A percentile compares a stretch with the other conserved stretches of the same genome.
These are phyloP conservation scores for Parathielavia appendiculata DNA, from an alignment of 495 filamentous ascomycete species.

Conservation along the genomic window DNA sequence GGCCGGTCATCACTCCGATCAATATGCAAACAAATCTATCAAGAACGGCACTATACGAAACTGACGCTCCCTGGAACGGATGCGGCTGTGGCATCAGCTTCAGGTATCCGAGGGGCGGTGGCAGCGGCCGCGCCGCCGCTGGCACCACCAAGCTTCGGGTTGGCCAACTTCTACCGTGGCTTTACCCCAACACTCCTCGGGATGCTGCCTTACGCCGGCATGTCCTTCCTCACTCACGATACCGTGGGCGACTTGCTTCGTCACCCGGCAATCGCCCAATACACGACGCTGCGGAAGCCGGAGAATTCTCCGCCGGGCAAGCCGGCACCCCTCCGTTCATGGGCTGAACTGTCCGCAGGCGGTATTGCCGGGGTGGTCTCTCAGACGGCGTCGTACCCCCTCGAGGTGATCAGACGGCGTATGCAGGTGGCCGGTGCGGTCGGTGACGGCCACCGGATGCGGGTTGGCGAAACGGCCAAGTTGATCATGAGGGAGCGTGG, in stretches of 20 bases:
- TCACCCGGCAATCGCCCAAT: slow-evolving; percentile 53
- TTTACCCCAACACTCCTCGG: slow-evolving; percentile 84
- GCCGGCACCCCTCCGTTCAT: slow-evolving; percentile 59
- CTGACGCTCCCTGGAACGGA: slow-evolving; percentile 3
- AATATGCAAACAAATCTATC: slow-evolving; percentile 79
- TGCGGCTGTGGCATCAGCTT: slow-evolving; percentile 8
- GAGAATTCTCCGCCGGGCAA: slow-evolving; percentile 48
- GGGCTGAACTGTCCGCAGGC: slow-evolving; percentile 81
- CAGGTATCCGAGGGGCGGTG: slow-evolving; percentile 23
- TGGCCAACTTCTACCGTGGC: slow-evolving; percentile 91
- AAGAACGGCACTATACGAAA: slow-evolving; percentile 51
- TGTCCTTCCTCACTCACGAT: slow-evolving; percentile 97
- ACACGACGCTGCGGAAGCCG: slow-evolving; percentile 56
- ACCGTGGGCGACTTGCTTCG: slow-evolving; percentile 77
- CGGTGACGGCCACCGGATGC: slow-evolving; percentile 74
- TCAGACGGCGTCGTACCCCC: slow-evolving; percentile 86
- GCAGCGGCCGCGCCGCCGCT: slow-evolving; percentile 20
- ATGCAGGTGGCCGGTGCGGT: slow-evolving; percentile 97
- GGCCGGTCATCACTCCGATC: slow-evolving; percentile 58
- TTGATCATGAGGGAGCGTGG: slow-evolving; percentile 72
- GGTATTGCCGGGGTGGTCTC: slow-evolving; percentile 81
- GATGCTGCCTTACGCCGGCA: slow-evolving; percentile 94
- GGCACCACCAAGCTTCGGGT: slow-evolving; percentile 61
- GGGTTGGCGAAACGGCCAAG: slow-evolving; percentile 70
- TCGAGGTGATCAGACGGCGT: slow-evolving; percentile 83